A percentile compares a stretch with the other conserved stretches of the same genome.
Evolutionary conservation across 1,139 yeast genomes (phyloP).

Genomic region (Pichia cactophila): DNA sequence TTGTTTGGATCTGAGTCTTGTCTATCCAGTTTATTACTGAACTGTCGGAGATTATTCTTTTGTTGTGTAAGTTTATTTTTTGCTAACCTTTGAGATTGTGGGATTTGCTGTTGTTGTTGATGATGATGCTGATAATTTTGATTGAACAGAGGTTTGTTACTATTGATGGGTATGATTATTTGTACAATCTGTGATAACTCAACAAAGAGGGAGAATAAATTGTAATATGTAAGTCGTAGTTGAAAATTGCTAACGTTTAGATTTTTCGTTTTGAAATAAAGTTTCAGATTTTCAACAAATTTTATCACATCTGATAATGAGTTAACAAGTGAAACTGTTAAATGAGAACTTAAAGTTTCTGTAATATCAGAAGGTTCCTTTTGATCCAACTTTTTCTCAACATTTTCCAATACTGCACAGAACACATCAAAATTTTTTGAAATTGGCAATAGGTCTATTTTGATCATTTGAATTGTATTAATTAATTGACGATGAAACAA

Average conservation of each 20-base stretch:
- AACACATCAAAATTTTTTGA: conserved; percentile 11
- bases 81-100: conserved; percentile 4
- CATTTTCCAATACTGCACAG: conserved; percentile 15
- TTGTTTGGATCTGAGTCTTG: conserved; percentile 25
- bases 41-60: not conserved
- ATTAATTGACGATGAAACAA: conserved; percentile 16
- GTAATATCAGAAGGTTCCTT: conserved; percentile 5
- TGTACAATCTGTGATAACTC: conserved; percentile 73
- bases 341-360: not conserved
- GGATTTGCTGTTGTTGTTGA: not conserved
- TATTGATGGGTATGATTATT: conserved; percentile 36
- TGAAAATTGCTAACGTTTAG: conserved; percentile 12
- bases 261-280: conserved; percentile 11
- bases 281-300: conserved; percentile 16
- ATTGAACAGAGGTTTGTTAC: conserved; percentile 2
- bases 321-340: conserved; percentile 12
- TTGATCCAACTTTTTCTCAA: conserved; percentile 14
- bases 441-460: conserved; percentile 3
- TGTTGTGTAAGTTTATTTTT: conserved; percentile 22
- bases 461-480: conserved; percentile 9
- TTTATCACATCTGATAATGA: conserved; percentile 20
- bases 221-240: conserved; percentile 63
- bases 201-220: conserved; percentile 63
- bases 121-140: conserved; percentile 6
- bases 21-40: conserved; percentile 19